Evolutionary conservation across 2,329 filamentous ascomycete species (phyloP), one percentile per base, ranked within the genome.

Genomic region (Acephala macrosclerotiorum): DNA sequence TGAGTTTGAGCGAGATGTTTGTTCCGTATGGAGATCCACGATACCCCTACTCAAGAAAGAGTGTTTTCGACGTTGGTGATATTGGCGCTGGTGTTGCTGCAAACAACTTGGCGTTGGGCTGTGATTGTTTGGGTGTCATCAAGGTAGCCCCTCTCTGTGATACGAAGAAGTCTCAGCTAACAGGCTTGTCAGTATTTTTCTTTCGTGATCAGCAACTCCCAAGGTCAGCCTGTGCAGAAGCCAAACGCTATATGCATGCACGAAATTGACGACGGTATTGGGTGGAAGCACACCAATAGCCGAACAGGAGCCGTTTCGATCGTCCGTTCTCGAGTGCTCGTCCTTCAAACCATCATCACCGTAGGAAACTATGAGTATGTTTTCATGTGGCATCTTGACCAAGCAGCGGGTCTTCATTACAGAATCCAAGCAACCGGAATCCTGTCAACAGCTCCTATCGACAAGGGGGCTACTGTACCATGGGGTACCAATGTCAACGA

Each of bases 301-400:
- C 63, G 67, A 16, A 71, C 72, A 7, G 67, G 68, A 20, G 59
- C 63, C 8, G 72, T 70, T 4, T 69, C 68, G 1, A 70, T 74
- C 22, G 66, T 69, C 5, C 65, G 71, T 11, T 72, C 70, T 42
- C 67, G 72, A 45, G 69, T 72, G 8, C 63, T 74, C 1, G 70
- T 74, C 26, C 63, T 74, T 1, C 72, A 74, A 38, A 70, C 70
- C 1, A 73, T 74, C 38, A 74, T 74, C 36, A 91, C 89, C 0
- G 82, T 91, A 1, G 85, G 86, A 33, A 91, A 91, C 77, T 91
- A 91, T 78, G 89, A 91, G 72, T 91, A 91, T 72, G 83, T 90
- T 40, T 63, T 66, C 33, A 63, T 60, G 64, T 90, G 83, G 77
- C 84, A 87, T 67, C 85, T 92, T 66, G 85, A 89, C 72, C 88